A percentile compares a stretch with the other conserved stretches of the same genome.
Evolutionary conservation across 495 filamentous ascomycete genomes (phyloP).

Genomic region (Daldinia loculata): DNA sequence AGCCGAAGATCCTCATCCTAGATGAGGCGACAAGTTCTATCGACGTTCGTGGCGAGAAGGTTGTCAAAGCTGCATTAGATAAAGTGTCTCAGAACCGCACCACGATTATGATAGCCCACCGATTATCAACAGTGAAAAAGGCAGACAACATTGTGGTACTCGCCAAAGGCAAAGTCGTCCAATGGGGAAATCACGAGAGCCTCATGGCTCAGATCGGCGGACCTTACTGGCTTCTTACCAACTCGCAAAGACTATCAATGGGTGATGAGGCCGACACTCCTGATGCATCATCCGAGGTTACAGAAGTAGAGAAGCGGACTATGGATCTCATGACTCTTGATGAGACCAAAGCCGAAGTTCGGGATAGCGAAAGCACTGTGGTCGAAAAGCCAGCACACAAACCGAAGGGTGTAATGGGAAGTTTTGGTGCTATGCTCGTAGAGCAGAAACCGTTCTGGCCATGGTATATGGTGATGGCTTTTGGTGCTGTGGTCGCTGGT

Average conservation of each 20-base stretch:
- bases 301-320: slow-evolving; percentile 52
- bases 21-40: slow-evolving; percentile 82
- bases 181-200: slow-evolving; percentile 73
- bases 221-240: slow-evolving; percentile 62
- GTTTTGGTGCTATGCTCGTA: slow-evolving; percentile 53
- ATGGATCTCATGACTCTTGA: slow-evolving; percentile 50
- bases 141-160: slow-evolving; percentile 74
- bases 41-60: slow-evolving; percentile 64
- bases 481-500: slow-evolving; percentile 61
- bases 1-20: slow-evolving; percentile 81
- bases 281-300: slow-evolving; percentile 37
- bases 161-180: slow-evolving; percentile 65
- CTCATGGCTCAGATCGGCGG: slow-evolving; percentile 67
- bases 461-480: slow-evolving; percentile 57
- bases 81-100: slow-evolving; percentile 63
- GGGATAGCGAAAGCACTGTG: slow-evolving; percentile 38
- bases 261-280: slow-evolving; percentile 27
- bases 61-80: slow-evolving; percentile 66
- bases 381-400: slow-evolving; percentile 36
- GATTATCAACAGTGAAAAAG: slow-evolving; percentile 65
- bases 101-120: slow-evolving; percentile 69
- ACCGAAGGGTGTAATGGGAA: slow-evolving; percentile 53
- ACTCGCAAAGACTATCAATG: slow-evolving; percentile 58
- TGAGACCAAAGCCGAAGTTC: slow-evolving; percentile 29
- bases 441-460: slow-evolving; percentile 60